These are phyloP conservation scores for Ailanthus altissimus DNA, from an alignment of 345 rosid genomes.

Conservation along the genomic window DNA sequence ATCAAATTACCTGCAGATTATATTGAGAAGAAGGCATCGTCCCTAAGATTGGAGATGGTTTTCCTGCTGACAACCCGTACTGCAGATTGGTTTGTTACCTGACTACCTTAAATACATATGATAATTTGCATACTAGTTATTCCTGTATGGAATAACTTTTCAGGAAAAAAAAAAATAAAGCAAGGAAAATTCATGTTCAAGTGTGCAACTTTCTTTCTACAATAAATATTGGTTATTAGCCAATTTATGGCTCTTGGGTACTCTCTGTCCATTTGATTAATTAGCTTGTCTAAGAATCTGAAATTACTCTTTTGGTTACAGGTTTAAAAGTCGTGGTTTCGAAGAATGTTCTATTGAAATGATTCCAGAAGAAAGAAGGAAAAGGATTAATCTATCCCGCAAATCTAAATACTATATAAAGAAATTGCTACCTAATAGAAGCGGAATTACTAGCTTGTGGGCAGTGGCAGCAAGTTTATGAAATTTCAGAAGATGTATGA, in stretches of 20 bases:
- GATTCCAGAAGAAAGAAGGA: conserved; percentile 73
- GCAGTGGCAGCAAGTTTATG: background rate
- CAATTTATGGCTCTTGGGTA: conserved; percentile 9
- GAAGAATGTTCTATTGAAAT: conserved; percentile 64
- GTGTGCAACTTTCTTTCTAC: background rate
- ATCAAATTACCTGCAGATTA: conserved; percentile 55
- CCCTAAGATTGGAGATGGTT: conserved; percentile 68
- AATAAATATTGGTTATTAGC: background rate
- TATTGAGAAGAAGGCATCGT: conserved; percentile 82
- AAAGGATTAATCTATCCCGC: conserved; percentile 72
- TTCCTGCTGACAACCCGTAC: conserved; percentile 89
- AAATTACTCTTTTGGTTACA: conserved; percentile 24
- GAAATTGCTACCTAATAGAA: conserved; percentile 70
- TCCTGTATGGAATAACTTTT: background rate
- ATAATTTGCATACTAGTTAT: conserved; percentile 6
- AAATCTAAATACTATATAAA: conserved; percentile 83
- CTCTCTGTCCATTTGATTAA: background rate
- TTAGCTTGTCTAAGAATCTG: background rate
- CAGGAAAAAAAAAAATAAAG: background rate
- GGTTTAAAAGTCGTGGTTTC: conserved; percentile 88
- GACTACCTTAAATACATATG: background rate
- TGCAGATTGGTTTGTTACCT: conserved; percentile 74
- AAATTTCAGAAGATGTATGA: conserved; percentile 16
- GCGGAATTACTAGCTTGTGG: conserved; percentile 48
- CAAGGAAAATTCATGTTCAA: background rate